Evolutionary conservation across 345 rosid genomes (phyloP).

Genomic region (Physaria fendleri): DNA sequence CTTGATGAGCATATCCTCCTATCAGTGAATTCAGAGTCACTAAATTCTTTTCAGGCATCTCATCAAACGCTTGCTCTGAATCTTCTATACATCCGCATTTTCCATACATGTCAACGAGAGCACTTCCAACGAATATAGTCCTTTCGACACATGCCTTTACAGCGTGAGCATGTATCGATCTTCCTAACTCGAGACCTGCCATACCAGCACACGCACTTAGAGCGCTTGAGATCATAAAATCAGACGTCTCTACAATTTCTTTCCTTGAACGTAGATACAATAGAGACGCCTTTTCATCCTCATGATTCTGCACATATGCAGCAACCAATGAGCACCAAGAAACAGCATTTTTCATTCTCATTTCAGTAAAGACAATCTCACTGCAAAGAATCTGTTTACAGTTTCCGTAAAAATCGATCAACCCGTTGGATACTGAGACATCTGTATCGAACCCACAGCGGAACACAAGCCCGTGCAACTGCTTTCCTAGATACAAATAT

Average conservation of each 20-base stretch:
- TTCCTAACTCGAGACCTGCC: conserved; percentile 60
- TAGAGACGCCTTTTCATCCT: conserved; percentile 62
- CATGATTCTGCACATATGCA: conserved; percentile 61
- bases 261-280: conserved; percentile 42
- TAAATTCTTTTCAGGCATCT: conserved; percentile 59
- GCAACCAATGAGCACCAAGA: conserved; percentile 80
- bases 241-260: conserved; percentile 47
- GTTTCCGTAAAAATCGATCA: conserved; percentile 78
- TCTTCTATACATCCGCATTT: conserved; percentile 76
- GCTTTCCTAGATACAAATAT: conserved; percentile 46
- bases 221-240: conserved; percentile 64
- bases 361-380: conserved; percentile 46
- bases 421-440: conserved; percentile 64
- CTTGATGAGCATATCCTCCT: conserved; percentile 76
- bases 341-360: conserved; percentile 56
- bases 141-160: conserved; percentile 59
- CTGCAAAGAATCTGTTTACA: conserved; percentile 47
- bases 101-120: conserved; percentile 89
- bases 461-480: conserved; percentile 57
- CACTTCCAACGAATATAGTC: conserved; percentile 64
- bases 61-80: conserved; percentile 46
- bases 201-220: conserved; percentile 70
- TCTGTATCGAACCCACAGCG: conserved; percentile 46
- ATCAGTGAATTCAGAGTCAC: conserved; percentile 74
- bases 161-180: conserved; percentile 62